A percentile compares a stretch with the other conserved stretches of the same genome.
Conservation (phyloP, 2,329 filamentous ascomycete species). For the Neonectria punicea region DNA sequence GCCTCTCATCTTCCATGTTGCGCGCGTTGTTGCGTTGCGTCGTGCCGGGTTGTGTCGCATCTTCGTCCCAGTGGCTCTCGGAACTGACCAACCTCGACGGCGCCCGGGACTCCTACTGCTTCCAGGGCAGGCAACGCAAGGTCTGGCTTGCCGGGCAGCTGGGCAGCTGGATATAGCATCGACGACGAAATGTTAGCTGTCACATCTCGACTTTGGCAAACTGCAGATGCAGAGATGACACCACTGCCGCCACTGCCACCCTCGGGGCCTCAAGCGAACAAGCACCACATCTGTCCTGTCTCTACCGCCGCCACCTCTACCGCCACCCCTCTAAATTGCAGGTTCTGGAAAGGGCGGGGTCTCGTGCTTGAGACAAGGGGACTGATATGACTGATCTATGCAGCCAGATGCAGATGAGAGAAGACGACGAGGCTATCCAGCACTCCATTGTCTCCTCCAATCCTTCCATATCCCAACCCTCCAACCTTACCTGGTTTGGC, state of each 20-base stretch:
- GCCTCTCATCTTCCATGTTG: slow-evolving; percentile 9
- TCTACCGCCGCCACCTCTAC: slow-evolving; percentile 3
- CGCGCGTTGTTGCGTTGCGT: not conserved
- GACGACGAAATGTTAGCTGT: slow-evolving; percentile 20
- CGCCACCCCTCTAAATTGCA: slow-evolving; percentile 20
- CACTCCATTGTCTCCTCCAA: not conserved
- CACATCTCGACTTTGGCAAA: slow-evolving; percentile 32
- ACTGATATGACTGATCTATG: slow-evolving; percentile 21
- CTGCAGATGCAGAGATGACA: slow-evolving; percentile 39
- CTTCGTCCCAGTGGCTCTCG: not conserved
- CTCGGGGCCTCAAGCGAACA: not conserved
- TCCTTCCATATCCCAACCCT: not conserved
- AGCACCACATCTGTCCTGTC: slow-evolving; percentile 2
- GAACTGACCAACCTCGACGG: not conserved
- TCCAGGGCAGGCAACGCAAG: not conserved
- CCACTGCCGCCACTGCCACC: slow-evolving; percentile 25
- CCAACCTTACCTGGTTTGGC: not conserved
- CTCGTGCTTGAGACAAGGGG: slow-evolving; percentile 6
- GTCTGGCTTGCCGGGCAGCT: not conserved
- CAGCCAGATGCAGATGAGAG: slow-evolving; percentile 12
- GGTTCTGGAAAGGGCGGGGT: slow-evolving; percentile 17
- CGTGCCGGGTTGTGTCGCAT: slow-evolving; percentile 7
- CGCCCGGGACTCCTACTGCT: not conserved
- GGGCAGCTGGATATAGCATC: slow-evolving; percentile 12
- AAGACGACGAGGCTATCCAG: slow-evolving; percentile 12